Evolutionary conservation across 768 basidiomycete species (phyloP).

Genomic region (Mycena haematopus): DNA sequence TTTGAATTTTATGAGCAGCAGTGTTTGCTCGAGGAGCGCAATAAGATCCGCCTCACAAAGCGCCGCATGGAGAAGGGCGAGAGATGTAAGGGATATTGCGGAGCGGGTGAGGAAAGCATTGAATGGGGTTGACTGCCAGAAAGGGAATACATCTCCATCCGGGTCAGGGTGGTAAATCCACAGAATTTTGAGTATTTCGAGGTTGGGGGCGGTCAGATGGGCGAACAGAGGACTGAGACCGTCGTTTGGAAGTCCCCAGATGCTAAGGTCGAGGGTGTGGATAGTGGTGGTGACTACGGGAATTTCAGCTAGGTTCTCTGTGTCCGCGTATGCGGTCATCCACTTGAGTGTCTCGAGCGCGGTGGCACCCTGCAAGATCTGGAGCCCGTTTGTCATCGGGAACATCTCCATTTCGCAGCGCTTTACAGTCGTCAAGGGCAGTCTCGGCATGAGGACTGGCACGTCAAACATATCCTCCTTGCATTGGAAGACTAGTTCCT

Average conservation of each 20-base stretch:
- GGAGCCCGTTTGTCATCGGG: constrained; percentile 11
- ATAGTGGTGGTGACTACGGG: too few species aligned
- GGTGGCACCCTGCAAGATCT: constrained; percentile 1
- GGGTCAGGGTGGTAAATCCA: constrained; percentile 1
- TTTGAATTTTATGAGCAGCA: neutral
- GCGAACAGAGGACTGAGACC: neutral
- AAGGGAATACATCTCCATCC: neutral
- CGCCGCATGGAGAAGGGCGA: constrained; percentile 9
- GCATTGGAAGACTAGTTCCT: too few species aligned
- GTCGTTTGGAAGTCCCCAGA: neutral
- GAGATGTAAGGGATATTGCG: constrained; percentile 6
- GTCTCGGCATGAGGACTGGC: too few species aligned
- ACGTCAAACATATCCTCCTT: too few species aligned
- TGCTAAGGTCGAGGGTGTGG: neutral
- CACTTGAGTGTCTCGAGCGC: constrained; percentile 19
- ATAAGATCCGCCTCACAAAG: constrained; percentile 7
- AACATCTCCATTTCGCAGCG: constrained; percentile 10
- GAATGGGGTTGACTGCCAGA: neutral
- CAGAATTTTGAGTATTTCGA: neutral
- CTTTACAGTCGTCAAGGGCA: neutral
- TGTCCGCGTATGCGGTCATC: too few species aligned
- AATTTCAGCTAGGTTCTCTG: too few species aligned
- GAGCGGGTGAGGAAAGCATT: constrained; percentile 10
- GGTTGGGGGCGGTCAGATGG: constrained; percentile 11
- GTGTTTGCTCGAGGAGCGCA: constrained; percentile 10